Conservation (phyloP, 257 asterid species). For the Gentiana straminea region DNA sequence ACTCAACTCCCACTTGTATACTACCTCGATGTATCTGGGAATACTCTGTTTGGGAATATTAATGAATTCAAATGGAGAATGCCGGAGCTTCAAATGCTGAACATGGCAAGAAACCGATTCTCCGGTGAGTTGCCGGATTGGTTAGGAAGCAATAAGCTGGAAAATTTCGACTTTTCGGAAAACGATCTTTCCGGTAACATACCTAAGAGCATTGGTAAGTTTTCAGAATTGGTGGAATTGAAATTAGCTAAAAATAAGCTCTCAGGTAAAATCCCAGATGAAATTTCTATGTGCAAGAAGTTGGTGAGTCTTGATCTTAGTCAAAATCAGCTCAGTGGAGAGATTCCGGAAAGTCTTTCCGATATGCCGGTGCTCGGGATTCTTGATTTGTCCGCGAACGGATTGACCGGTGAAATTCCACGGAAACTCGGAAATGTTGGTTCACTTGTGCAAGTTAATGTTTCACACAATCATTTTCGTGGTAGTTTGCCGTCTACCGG, state of each 20-base stretch:
- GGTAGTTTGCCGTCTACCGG: slow-evolving; percentile 64
- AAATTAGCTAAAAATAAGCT: slow-evolving; percentile 39
- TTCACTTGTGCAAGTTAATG: slow-evolving; percentile 59
- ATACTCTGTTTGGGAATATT: slow-evolving; percentile 41
- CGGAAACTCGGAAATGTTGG: slow-evolving; percentile 41
- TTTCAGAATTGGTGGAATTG: slow-evolving; percentile 44
- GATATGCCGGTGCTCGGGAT: slow-evolving; percentile 67
- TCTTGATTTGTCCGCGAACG: slow-evolving; percentile 64
- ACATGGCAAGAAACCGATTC: slow-evolving; percentile 44
- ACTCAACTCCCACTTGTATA: slow-evolving; percentile 53
- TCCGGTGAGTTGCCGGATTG: slow-evolving; percentile 36
- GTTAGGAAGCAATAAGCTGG: slow-evolving; percentile 53
- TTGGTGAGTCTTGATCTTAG: slow-evolving; percentile 67
- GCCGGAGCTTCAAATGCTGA: slow-evolving; percentile 81
- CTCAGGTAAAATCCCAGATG: slow-evolving; percentile 52
- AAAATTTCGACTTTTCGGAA: slow-evolving; percentile 52
- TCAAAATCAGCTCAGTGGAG: slow-evolving; percentile 42
- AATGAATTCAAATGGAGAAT: slow-evolving; percentile 46
- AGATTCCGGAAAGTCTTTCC: slow-evolving; percentile 47
- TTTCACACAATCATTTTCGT: slow-evolving; percentile 56
- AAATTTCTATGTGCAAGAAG: slow-evolving; percentile 48
- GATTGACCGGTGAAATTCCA: slow-evolving; percentile 51
- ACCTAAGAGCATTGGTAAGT: slow-evolving; percentile 33
- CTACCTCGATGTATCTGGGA: slow-evolving; percentile 57
- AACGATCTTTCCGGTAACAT: slow-evolving; percentile 46